A percentile compares a stretch with the other conserved stretches of the same genome.
Conservation (phyloP, 306 rosid genomes). For the Albizia julibrissin region DNA sequence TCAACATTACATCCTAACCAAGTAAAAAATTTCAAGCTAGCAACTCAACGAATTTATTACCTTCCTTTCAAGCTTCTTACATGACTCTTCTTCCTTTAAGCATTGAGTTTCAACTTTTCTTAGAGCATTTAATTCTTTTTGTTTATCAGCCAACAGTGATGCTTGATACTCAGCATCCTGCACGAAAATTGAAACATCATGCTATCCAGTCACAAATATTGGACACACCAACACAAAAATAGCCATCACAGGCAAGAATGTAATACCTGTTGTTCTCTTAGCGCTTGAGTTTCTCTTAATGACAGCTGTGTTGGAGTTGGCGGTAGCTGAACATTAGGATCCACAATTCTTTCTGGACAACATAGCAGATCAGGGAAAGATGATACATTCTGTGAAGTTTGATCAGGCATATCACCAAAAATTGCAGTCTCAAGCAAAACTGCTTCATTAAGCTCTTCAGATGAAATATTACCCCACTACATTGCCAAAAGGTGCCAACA, state of each 20-base stretch:
- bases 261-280: conserved; percentile 70
- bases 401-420: conserved; percentile 46
- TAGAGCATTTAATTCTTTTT: conserved; percentile 45
- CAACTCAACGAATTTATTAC: conserved; percentile 32
- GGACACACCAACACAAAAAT: conserved; percentile 1
- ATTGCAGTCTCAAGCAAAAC: conserved; percentile 63
- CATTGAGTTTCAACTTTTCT: conserved; percentile 45
- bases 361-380: conserved; percentile 42
- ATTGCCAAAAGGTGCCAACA: conserved; percentile 35
- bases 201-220: conserved; percentile 13
- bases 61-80: conserved; percentile 35
- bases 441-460: conserved; percentile 75
- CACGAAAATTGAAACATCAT: conserved; percentile 30
- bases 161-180: conserved; percentile 65
- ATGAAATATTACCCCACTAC: conserved; percentile 74
- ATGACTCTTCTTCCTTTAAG: conserved; percentile 40
- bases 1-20: not conserved
- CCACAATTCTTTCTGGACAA: conserved; percentile 36
- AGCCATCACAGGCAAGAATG: conserved; percentile 26
- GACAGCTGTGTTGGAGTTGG: conserved; percentile 36
- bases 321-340: conserved; percentile 33
- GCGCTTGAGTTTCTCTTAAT: conserved; percentile 42
- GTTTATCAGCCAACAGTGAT: conserved; percentile 53
- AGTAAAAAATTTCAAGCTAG: conserved; percentile 34
- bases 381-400: conserved; percentile 31